Base-by-base conservation (phyloP, 352 stramenopile genomes). In the Globisporangium perplexum region DNA sequence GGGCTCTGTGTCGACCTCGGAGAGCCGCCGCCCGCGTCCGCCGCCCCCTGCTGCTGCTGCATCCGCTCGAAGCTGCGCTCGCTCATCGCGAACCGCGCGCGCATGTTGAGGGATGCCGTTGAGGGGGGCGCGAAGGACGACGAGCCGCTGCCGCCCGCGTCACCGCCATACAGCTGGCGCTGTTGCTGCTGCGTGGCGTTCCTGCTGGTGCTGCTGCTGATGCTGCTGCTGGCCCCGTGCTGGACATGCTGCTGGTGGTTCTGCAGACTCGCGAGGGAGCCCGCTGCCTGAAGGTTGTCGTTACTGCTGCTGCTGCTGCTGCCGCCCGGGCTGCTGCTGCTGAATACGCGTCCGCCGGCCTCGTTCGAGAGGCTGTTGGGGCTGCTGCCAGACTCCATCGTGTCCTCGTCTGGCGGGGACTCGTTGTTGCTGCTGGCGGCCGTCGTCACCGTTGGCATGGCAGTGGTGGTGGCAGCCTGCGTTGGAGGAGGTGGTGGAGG, bases 31-130 rank as follows among this genome's bases (percentile, higher is more conserved):
- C n/a, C n/a, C n/a, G n/a, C n/a, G n/a, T n/a, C n/a, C n/a, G n/a
- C n/a, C n/a, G n/a, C n/a, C n/a, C n/a, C n/a, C n/a, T n/a, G n/a
- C n/a, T n/a, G n/a, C 23, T 42, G 39, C 20, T 47, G 42, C 30
- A 59, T 28, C 14, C 28, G 50, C 17, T 50, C 31, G 43, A 53
- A 65, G 30, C 59, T 50, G 22, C 44, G 31, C 12, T 56, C 56
- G 12, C 47, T 49, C 69, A 78, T 71, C 6, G 57, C 22, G 17
- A 65, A 74, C 4, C 62, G 76, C 38, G 41, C 33, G 15, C 51
- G 43, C 50, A 53, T 54, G 36, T 7, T 65, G 59, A 62, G 66
- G 43, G 38, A 47, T 41, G 41, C 64, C 60, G 59, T 59, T 54
- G 11, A 53, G 62, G 47, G 49, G 59, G 58, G 50, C 36, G 22